These are phyloP conservation scores for Diaporthe vexans DNA, from an alignment of 2,329 filamentous ascomycete genomes.

Conservation along the genomic window DNA sequence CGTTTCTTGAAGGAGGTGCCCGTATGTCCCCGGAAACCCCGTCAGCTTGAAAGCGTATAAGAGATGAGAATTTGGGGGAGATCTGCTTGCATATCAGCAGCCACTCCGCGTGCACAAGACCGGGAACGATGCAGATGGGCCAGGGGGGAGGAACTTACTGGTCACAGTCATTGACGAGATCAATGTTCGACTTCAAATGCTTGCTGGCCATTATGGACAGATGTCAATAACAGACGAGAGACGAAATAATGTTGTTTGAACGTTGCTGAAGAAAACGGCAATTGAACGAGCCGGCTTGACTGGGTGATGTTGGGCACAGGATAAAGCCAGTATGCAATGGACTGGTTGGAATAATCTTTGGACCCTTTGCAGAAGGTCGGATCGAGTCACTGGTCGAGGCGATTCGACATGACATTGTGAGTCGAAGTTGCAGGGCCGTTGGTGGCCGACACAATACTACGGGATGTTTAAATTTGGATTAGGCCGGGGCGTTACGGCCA, in stretches of 20 bases:
- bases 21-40: neutral
- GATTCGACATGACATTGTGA: neutral
- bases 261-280: neutral
- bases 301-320: neutral
- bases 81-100: neutral
- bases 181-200: neutral
- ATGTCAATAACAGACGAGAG: no score
- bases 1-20: neutral
- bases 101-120: neutral
- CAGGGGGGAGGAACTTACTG: neutral
- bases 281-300: neutral
- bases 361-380: neutral
- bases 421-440: no score
- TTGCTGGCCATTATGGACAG: neutral
- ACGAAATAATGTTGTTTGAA: neutral
- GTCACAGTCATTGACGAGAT: constrained; percentile 1
- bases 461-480: no score
- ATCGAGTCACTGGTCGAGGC: neutral
- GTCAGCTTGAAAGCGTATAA: neutral
- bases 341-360: neutral
- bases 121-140: neutral
- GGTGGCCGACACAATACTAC: no score
- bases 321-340: neutral
- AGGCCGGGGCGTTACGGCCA: no score
- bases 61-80: neutral